Evolutionary conservation across 306 rosid species (phyloP), one percentile per base, ranked within the genome.

Genomic region (Cicer bijugum): DNA sequence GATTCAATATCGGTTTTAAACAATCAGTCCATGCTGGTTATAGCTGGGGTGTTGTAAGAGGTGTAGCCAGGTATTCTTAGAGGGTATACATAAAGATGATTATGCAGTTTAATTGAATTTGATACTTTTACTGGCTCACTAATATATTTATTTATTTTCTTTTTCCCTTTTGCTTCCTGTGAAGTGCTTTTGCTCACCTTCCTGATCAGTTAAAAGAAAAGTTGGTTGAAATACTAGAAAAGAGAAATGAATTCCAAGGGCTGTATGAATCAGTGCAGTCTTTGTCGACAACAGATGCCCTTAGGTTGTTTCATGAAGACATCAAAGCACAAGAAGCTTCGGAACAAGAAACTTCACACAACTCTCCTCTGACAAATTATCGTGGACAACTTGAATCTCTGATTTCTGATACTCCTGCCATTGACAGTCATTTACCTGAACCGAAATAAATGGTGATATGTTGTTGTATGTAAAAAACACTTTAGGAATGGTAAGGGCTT

Each of bases 41-140:
- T 81, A 83, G 77, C 52, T 89, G 85, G 91, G 98, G 97, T 69
- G 73, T 88, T 77, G 93, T 88, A 48, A 84, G 97, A 89, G 97
- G 97, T 45, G 89, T 91, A 78, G 80, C 94, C 53, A 86, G 97
- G 97, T 91, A 85, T 80, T 73, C 28, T 11, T 0, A 46, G 51
- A 58, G 38, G 6, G 14, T 69, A 44, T 1, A 1, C 70, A 38
- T 47, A 69, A 2, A 58, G 69, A 23, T 57, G 17, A 17, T 38
- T 23, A 4, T 69, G 43, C 66, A 57, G 46, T 20, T 48, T 74
- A 35, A 47, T 77, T 39, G 42, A 69, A 35, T 35, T 82, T 43
- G 9, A 20, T 9, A 35, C n/a, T 63, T 23, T 28, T 39, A 6
- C 16, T 47, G 8, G 35, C 72, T 72, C 19, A 16, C 73, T 75